Evolutionary conservation across 2,329 filamentous ascomycete species (phyloP).

Genomic region (Colletotrichum costaricense): DNA sequence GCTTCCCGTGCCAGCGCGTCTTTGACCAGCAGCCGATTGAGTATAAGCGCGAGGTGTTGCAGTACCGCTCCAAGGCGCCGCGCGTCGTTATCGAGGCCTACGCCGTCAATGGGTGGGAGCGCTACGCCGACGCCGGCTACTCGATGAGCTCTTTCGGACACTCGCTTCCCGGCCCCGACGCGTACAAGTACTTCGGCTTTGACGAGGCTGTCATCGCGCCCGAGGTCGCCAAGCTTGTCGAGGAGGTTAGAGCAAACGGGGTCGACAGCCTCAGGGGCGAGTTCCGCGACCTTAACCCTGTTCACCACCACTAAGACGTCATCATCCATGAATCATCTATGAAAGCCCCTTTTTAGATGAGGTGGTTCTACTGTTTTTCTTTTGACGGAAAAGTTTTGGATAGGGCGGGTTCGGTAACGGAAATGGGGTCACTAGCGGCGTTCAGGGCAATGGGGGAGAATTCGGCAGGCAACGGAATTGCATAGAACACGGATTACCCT

Average conservation of each 20-base stretch:
- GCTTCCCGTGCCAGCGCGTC: constrained; percentile 57
- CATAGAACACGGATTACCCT: constrained; percentile 30
- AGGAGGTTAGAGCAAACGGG: constrained; percentile 39
- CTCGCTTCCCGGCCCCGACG: constrained; percentile 62
- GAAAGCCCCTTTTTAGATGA: too few species aligned
- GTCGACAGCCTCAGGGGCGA: constrained; percentile 40
- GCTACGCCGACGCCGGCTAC: constrained; percentile 67
- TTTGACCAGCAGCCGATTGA: constrained; percentile 55
- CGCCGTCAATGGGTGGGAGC: constrained; percentile 67
- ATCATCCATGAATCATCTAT: background rate
- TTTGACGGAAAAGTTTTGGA: background rate
- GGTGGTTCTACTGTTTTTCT: background rate
- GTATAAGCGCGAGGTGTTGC: constrained; percentile 59
- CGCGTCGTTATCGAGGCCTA: constrained; percentile 71
- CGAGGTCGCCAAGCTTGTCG: constrained; percentile 46
- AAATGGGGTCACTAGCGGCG: constrained; percentile 5
- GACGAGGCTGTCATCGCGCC: constrained; percentile 53
- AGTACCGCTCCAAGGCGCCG: constrained; percentile 54
- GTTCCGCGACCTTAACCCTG: constrained; percentile 40
- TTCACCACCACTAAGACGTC: constrained; percentile 26
- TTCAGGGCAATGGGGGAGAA: constrained; percentile 5
- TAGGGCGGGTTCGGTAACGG: background rate
- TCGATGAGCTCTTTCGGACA: constrained; percentile 67
- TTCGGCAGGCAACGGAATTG: constrained; percentile 16
- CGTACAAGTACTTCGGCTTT: constrained; percentile 65